A percentile compares a stretch with the other conserved stretches of the same genome.
Evolutionary conservation across 164 flowering plant species (phyloP).

Genomic region (Pachysandra terminalis): DNA sequence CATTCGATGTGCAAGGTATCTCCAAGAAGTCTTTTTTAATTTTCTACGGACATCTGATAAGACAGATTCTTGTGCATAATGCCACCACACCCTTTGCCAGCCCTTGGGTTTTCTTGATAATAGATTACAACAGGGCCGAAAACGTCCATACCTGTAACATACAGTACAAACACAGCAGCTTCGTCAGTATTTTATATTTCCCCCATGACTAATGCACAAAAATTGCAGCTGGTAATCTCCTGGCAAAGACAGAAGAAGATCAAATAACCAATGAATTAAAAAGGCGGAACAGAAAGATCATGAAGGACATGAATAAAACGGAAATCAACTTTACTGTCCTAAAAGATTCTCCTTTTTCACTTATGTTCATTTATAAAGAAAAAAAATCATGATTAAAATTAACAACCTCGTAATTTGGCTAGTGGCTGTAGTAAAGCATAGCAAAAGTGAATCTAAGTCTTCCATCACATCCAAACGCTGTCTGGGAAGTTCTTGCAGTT

Average conservation of each 20-base stretch:
- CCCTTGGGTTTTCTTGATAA: constrained; percentile 53
- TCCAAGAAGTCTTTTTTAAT: constrained; percentile 74
- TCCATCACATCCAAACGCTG: no score
- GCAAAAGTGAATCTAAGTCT: no score
- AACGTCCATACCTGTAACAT: constrained; percentile 71
- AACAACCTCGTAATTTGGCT: no score
- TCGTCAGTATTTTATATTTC: background rate
- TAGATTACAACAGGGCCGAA: constrained; percentile 65
- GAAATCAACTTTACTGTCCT: background rate
- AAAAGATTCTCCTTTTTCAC: background rate
- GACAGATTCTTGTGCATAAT: constrained; percentile 80
- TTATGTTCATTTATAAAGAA: background rate
- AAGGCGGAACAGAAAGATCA: background rate
- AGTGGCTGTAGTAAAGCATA: no score
- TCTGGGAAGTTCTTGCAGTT: no score
- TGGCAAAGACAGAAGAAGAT: background rate
- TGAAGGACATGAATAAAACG: background rate
- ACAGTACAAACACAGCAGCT: constrained; percentile 6
- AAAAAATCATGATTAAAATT: no score
- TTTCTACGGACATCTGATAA: constrained; percentile 70
- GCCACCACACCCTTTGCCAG: constrained; percentile 95
- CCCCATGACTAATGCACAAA: background rate
- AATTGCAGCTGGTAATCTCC: background rate
- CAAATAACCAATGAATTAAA: background rate
- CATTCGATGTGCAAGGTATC: constrained; percentile 68